Evolutionary conservation across 768 basidiomycete species (phyloP), one percentile per base, ranked within the genome.

Genomic region (Sutorius australiensis): DNA sequence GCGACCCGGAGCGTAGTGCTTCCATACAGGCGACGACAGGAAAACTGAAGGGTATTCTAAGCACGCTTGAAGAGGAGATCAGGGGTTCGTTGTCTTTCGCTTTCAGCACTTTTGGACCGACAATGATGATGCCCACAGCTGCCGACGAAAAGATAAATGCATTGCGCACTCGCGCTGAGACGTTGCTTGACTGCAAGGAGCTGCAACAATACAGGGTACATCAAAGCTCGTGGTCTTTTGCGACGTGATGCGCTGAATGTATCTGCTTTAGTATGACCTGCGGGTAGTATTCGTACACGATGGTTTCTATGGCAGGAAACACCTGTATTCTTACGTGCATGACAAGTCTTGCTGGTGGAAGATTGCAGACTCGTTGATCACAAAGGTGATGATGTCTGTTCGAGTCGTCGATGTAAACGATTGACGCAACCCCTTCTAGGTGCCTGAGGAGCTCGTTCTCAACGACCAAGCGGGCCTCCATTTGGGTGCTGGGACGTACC

Each of bases 201-300:
- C 66, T 92, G 33, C 82, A 85, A 59, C 69, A 79, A 46, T 75
- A 79, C 61, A 78, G 77, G 57, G 89, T 82, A 54, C 32, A 78
- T 72, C 36, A 10, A 28, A 19, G 12, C 21, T 19, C 27, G 5
- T 46, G 9, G 19, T 52, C 34, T 6, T 44, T 46, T 46, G 31
- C 14, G 37, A 17, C 13, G 16, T 19, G 19, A 21, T 14, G 17
- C 6, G 19, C 39, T 52, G 12, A 34, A 16, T 7, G 5, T 24
- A 14, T 13, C 13, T 30, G 6, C 30, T n/a, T 11, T 38, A 92
- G 89, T 93, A 92, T 61, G 88, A 91, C 57, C 79, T 93, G 21
- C 85, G 88, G 3, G 84, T 80, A 8, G 89, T 91, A 5, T 75
- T 92, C 36, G 74, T 89, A 42, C 87, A 91, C 58, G 88, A 87